Base-by-base conservation (phyloP, 768 basidiomycete species). In the Artomyces pyxidatus region DNA sequence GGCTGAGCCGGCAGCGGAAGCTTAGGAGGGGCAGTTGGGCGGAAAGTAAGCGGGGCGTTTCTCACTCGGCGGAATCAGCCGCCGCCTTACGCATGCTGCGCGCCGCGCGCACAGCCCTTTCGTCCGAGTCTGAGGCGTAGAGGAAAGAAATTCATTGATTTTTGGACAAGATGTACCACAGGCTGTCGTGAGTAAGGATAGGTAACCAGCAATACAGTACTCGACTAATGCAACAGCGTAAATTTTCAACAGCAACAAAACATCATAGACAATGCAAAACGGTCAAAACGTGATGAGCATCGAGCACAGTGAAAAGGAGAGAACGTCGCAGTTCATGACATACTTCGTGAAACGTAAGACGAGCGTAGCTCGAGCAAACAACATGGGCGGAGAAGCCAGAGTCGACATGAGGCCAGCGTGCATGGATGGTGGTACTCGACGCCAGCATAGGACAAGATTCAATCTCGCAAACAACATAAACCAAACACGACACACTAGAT, bases 1-100 rank as follows among this genome's bases (percentile, higher is more conserved):
- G 3, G 42, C 42, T 43, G 42, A 43, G 29, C 42, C 42, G 27
- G 42, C 42, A 43, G 42, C 42, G 42, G 28, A 12, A 14, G 25
- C 22, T 9, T 3, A 14, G 21, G 26, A 40, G 7, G 39, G 39
- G 3, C 5, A 25, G 39, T 11, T n/a, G 39, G 19, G 22, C 14
- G 39, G 12, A 40, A 23, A 21, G 7, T 4, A 3, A 11, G 22
- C n/a, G n/a, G n/a, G 39, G 32, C 32, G 32, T 17, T 16, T 32
- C 30, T 32, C 9, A 16, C 30, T 32, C n/a, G n/a, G 30, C 30
- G 16, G 30, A 16, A 16, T 32, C 30, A n/a, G n/a, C n/a, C 30
- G 30, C 30, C 9, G 16, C 30, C 30, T 16, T 32, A 8, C 32
- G 32, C 2, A 35, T 12, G 32, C 32, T 35, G 32, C 32, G 32